Conservation (phyloP, 805 yeast genomes). For the Sugiyamaella smithiae region DNA sequence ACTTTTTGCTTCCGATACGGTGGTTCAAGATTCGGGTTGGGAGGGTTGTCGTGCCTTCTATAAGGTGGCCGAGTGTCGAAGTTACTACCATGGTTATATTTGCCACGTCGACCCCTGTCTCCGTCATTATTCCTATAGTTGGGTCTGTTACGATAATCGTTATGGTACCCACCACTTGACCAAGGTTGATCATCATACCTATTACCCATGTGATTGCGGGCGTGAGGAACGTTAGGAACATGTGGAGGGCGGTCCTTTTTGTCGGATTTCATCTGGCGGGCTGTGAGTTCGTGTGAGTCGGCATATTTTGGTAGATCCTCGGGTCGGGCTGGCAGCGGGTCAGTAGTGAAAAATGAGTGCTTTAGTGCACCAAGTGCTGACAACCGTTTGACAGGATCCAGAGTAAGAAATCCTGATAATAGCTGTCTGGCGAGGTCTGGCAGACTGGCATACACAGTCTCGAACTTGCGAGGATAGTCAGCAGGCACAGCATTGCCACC, state of each 20-base stretch:
- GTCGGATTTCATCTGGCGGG: constrained; percentile 15
- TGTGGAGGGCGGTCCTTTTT: constrained; percentile 14
- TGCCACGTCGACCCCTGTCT: constrained; percentile 5
- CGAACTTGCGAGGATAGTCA: constrained; percentile 39
- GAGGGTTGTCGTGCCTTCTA: constrained; percentile 4
- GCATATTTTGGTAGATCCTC: constrained; percentile 65
- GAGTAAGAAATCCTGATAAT: constrained; percentile 55
- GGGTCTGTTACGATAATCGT: neutral
- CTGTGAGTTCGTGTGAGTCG: constrained; percentile 86
- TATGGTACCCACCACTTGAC: neutral
- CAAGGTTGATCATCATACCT: constrained; percentile 7
- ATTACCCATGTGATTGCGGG: constrained; percentile 7
- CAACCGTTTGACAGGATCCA: constrained; percentile 70
- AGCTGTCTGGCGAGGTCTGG: constrained; percentile 35
- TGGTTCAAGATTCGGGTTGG: neutral
- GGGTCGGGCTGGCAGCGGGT: constrained; percentile 62
- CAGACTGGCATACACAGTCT: constrained; percentile 35
- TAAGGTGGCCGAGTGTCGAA: constrained; percentile 12
- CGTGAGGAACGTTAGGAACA: constrained; percentile 18
- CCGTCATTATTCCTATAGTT: neutral
- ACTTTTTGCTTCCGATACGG: constrained; percentile 3
- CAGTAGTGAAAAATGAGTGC: constrained; percentile 63
- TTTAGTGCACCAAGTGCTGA: constrained; percentile 77
- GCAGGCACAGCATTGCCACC: constrained; percentile 29
- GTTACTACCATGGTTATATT: constrained; percentile 2